phyloP scores from a whole-genome alignment of 1,284 basidiomycete genomes.

The Phlebopus sp. region DNA sequence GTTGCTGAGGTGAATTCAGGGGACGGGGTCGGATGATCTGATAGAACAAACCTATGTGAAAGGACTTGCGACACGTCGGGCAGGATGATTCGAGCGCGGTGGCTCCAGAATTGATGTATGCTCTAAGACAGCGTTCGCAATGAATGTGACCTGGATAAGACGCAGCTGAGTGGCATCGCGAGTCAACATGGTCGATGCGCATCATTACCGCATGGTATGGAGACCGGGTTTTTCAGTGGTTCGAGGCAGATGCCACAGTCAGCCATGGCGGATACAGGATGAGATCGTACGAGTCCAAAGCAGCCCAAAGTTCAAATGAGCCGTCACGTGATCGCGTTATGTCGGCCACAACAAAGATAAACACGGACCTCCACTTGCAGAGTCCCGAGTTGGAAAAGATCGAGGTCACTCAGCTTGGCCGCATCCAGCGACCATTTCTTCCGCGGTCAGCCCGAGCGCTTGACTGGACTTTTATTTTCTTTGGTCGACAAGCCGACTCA shows the following conservation, averaged over 20 bases:
- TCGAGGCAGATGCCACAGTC: constrained; percentile 64
- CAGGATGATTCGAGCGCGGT: constrained; percentile 45
- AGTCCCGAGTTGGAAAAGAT: not conserved
- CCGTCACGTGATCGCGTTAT: constrained; percentile 30
- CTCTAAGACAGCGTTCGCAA: constrained; percentile 54
- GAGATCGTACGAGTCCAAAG: constrained; percentile 3
- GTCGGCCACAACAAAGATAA: constrained; percentile 21
- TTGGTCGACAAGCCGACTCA: constrained; percentile 20
- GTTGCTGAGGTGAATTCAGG: constrained; percentile 25
- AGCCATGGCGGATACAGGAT: constrained; percentile 31
- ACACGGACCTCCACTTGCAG: constrained; percentile 15
- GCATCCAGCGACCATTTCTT: constrained; percentile 10
- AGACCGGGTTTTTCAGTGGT: constrained; percentile 49
- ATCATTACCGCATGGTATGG: constrained; percentile 57
- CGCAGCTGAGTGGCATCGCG: not conserved
- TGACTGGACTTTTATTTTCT: constrained; percentile 9
- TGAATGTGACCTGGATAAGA: constrained; percentile 52
- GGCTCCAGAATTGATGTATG: constrained; percentile 43
- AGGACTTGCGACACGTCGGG: constrained; percentile 56
- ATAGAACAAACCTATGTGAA: constrained; percentile 47
- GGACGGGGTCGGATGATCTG: too few species aligned
- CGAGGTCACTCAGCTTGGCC: not conserved
- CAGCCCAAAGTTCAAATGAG: not conserved
- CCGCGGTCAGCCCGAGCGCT: not conserved
- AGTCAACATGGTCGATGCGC: not conserved